Evolutionary conservation across 2,329 filamentous ascomycete species (phyloP).

Genomic region (Juglanconis juglandina): DNA sequence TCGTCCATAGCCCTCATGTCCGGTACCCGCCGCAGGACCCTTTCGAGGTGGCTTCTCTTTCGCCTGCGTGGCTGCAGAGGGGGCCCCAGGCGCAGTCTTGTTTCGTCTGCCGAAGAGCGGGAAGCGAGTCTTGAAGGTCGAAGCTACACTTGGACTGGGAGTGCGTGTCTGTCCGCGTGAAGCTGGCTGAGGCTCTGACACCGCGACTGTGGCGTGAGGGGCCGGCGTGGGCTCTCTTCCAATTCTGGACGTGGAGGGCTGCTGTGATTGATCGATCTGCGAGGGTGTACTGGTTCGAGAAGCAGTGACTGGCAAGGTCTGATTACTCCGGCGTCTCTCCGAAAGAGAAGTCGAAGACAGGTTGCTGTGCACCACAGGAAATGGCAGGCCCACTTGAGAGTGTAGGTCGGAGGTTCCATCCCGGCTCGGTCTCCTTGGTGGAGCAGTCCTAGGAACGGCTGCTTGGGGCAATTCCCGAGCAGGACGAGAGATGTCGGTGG

Average conservation of each 20-base stretch:
- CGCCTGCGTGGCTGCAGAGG: conserved; percentile 40
- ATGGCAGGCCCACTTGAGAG: conserved; percentile 47
- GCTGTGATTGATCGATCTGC: conserved; percentile 27
- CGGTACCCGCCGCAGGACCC: conserved; percentile 87
- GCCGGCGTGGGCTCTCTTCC: conserved; percentile 35
- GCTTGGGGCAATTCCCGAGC: conserved; percentile 24
- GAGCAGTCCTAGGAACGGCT: conserved; percentile 33
- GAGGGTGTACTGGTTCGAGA: conserved; percentile 32
- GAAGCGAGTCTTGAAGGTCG: conserved; percentile 63
- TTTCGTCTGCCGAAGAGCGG: conserved; percentile 73
- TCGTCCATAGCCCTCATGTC: conserved; percentile 80
- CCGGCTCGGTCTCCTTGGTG: conserved; percentile 63
- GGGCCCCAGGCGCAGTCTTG: conserved; percentile 55
- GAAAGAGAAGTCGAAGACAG: conserved; percentile 47
- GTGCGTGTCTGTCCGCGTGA: conserved; percentile 35
- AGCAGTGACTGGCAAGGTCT: neutral
- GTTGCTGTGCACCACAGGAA: conserved; percentile 62
- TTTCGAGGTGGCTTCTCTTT: conserved; percentile 61
- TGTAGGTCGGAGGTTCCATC: conserved; percentile 64
- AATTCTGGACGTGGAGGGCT: conserved; percentile 27
- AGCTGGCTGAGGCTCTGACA: conserved; percentile 22
- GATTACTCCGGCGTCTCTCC: conserved; percentile 44
- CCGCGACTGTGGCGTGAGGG: conserved; percentile 20
- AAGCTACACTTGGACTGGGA: conserved; percentile 52
- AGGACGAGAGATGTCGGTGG: conserved; percentile 23